phyloP scores from a whole-genome alignment of 768 basidiomycete genomes.

The Phylloporus scabripes region DNA sequence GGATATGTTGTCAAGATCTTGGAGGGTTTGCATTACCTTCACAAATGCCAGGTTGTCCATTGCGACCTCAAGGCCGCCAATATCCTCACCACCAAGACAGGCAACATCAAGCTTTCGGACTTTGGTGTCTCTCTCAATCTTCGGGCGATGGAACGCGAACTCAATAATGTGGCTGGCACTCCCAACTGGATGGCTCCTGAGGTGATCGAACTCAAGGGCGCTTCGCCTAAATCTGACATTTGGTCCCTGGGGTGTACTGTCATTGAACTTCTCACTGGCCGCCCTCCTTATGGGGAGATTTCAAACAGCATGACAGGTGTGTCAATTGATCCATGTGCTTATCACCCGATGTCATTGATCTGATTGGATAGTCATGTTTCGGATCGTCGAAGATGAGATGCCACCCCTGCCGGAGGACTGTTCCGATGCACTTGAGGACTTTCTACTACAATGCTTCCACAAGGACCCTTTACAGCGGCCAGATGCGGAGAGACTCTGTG shows the following conservation, averaged over 20 bases:
- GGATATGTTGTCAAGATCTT: constrained; percentile 95
- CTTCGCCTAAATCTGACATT: constrained; percentile 89
- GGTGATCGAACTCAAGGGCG: constrained; percentile 92
- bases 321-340: constrained; percentile 1
- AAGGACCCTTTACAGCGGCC: constrained; percentile 86
- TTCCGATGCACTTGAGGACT: constrained; percentile 72
- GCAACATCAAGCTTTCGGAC: constrained; percentile 95
- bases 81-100: constrained; percentile 97
- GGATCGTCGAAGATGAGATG: constrained; percentile 89
- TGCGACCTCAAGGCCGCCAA: constrained; percentile 99
- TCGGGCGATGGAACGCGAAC: constrained; percentile 81
- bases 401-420: constrained; percentile 81
- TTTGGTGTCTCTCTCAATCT: constrained; percentile 97
- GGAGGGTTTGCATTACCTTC: constrained; percentile 92
- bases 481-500: constrained; percentile 76
- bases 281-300: constrained; percentile 88
- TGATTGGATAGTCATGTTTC: constrained; percentile 76
- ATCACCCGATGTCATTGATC: neutral
- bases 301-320: constrained; percentile 86
- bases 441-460: constrained; percentile 82
- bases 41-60: constrained; percentile 86
- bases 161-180: constrained; percentile 85
- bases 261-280: constrained; percentile 87
- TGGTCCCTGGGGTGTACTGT: constrained; percentile 96
- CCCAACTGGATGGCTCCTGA: constrained; percentile 99